Base-by-base conservation (phyloP, 331 rosid genomes). In the Pyrus hybrid region DNA sequence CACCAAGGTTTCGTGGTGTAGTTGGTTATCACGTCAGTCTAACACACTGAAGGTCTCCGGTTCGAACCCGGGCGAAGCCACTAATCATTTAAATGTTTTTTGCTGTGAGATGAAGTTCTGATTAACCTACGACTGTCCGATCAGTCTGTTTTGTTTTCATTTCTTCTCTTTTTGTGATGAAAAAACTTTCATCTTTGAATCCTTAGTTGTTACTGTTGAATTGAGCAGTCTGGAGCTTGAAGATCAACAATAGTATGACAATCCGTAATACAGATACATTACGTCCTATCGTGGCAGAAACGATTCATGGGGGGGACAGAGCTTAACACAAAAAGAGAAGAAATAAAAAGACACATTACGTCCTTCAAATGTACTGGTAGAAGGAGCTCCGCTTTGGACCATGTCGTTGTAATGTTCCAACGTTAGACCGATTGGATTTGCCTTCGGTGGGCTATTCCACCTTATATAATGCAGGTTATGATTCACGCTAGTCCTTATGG, bases 401-500 rank as follows among this genome's bases (percentile, higher is more conserved):
- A 94, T 92, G 72, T 92, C 93, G 4, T 85, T 62, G 43, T 83
- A 94, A 80, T 94, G 96, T 69, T 87, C 88, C 67, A 81, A 30
- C 28, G 86, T 87, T 68, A 86, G 78, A 54, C 77, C 68, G 25
- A 94, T 17, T 4, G 96, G 97, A 75, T 84, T 66, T 77, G 86
- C 88, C 83, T 86, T 88, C 1, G 95, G 96, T 32, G 92, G 95
- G 56, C 70, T 84, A 74, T 91, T 91, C 98, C 96, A 87, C 82
- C 69, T 88, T 66, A 80, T 58, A 54, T 86, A 91, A 54, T 83
- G 99, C 71, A 94, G 76, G 85, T 89, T 95, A 65, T 92, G 88
- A 65, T 92, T 94, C 49, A 90, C 85, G 4, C 93, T 92, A 87
- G 75, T 94, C 93, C 84, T 92, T 94, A 84, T 90, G 93, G 83